A percentile compares a stretch with the other conserved stretches of the same genome.
Conservation (phyloP, 1,284 basidiomycete genomes). For the Fomes fomentarius region DNA sequence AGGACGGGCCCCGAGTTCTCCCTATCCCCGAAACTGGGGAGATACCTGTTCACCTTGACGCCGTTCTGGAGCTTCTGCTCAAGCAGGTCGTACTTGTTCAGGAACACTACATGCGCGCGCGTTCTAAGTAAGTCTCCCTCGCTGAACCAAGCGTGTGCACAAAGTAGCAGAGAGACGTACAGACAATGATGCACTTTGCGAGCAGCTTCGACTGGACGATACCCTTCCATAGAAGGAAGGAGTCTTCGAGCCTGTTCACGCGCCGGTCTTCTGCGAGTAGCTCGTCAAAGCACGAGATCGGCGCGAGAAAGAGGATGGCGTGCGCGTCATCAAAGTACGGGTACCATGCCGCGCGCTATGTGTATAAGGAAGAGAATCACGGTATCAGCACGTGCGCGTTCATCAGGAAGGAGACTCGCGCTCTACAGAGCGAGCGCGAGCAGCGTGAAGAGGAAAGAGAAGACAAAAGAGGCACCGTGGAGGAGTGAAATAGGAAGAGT, state of each 20-base stretch:
- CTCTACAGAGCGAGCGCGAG: too few species aligned
- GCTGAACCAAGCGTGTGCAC: background rate
- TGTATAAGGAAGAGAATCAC: too few species aligned
- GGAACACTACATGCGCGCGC: conserved; percentile 43
- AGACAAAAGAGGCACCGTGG: too few species aligned
- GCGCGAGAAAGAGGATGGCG: conserved; percentile 72
- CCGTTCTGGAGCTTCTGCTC: conserved; percentile 40
- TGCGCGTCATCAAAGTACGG: conserved; percentile 75
- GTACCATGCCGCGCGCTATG: conserved; percentile 42
- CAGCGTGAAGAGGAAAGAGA: too few species aligned
- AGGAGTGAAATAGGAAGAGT: too few species aligned
- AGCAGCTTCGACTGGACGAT: conserved; percentile 61
- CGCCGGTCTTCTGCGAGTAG: conserved; percentile 58
- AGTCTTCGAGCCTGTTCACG: conserved; percentile 69
- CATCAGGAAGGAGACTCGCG: too few species aligned
- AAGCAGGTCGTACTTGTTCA: conserved; percentile 68
- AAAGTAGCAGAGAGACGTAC: conserved; percentile 21
- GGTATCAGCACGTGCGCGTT: background rate
- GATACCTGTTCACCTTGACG: conserved; percentile 35
- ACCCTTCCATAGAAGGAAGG: conserved; percentile 63
- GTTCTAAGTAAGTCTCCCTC: background rate
- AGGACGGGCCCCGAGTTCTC: conserved; percentile 59
- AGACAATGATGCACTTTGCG: conserved; percentile 55
- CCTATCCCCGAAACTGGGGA: conserved; percentile 61
- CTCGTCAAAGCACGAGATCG: conserved; percentile 71